Evolutionary conservation across 1,284 basidiomycete species (phyloP).

Genomic region (Wallemia ichthyophaga): DNA sequence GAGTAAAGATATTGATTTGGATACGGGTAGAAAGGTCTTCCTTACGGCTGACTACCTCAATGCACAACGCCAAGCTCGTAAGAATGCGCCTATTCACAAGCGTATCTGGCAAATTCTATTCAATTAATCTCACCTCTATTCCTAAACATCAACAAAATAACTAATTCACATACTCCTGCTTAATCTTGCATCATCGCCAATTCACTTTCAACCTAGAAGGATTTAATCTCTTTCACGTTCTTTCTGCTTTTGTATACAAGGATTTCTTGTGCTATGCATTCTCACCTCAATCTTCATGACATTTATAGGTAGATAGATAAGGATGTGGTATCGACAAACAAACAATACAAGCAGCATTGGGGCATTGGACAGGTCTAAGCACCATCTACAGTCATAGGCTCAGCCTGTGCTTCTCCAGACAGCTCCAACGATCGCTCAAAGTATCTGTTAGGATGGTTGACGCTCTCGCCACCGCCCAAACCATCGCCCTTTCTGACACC

Average conservation of each 20-base stretch:
- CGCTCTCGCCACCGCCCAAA: slow-evolving; percentile 54
- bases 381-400: background rate
- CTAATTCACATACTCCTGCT: background rate
- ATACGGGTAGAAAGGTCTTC: background rate
- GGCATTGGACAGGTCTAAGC: background rate
- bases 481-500: slow-evolving; percentile 73
- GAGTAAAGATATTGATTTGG: background rate
- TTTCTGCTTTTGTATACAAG: too few species aligned
- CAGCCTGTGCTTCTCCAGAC: background rate
- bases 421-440: slow-evolving; percentile 22
- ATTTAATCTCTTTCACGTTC: background rate
- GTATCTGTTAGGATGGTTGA: slow-evolving; percentile 75
- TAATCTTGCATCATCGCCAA: background rate
- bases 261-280: too few species aligned
- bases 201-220: background rate
- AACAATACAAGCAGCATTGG: too few species aligned
- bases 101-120: background rate
- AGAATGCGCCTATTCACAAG: background rate
- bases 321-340: too few species aligned
- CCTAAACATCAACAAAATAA: too few species aligned
- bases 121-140: background rate
- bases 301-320: too few species aligned
- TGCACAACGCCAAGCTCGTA: background rate
- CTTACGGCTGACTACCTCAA: background rate
- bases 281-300: too few species aligned